Conservation (phyloP, 140 eudicot species). For the Anethum foeniculum region DNA sequence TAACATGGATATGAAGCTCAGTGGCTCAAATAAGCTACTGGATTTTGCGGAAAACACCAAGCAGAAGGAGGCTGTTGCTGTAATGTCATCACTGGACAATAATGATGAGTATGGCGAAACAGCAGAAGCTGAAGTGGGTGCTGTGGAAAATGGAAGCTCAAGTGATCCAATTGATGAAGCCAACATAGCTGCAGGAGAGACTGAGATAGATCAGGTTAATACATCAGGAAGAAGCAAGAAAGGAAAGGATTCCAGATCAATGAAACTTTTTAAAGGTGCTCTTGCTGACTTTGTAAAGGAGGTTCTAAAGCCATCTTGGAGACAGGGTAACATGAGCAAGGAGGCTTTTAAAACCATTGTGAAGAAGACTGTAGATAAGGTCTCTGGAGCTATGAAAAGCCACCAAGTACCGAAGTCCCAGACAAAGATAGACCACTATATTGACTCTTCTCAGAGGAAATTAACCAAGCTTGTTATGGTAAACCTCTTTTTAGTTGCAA, state of each 20-base stretch:
- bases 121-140: constrained; percentile 87
- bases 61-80: constrained; percentile 35
- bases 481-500: constrained; percentile 13
- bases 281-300: constrained; percentile 93
- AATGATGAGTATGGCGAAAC: constrained; percentile 86
- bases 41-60: constrained; percentile 33
- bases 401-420: constrained; percentile 83
- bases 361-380: constrained; percentile 95
- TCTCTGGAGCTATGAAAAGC: constrained; percentile 84
- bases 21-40: constrained; percentile 35
- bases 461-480: constrained; percentile 92
- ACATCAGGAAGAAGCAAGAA: constrained; percentile 45
- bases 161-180: constrained; percentile 51
- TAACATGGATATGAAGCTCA: constrained; percentile 21
- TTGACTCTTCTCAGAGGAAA: constrained; percentile 81
- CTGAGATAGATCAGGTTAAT: constrained; percentile 77
- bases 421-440: constrained; percentile 76
- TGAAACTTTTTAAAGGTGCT: constrained; percentile 66
- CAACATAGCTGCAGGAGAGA: constrained; percentile 34
- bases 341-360: constrained; percentile 97
- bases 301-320: constrained; percentile 90
- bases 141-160: constrained; percentile 66
- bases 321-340: constrained; percentile 99
- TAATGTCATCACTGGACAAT: constrained; percentile 32
- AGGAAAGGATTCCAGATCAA: constrained; percentile 65